These are phyloP conservation scores for Leishmania martiniquensis DNA, from an alignment of 208 protist genomes.

Conservation along the genomic window DNA sequence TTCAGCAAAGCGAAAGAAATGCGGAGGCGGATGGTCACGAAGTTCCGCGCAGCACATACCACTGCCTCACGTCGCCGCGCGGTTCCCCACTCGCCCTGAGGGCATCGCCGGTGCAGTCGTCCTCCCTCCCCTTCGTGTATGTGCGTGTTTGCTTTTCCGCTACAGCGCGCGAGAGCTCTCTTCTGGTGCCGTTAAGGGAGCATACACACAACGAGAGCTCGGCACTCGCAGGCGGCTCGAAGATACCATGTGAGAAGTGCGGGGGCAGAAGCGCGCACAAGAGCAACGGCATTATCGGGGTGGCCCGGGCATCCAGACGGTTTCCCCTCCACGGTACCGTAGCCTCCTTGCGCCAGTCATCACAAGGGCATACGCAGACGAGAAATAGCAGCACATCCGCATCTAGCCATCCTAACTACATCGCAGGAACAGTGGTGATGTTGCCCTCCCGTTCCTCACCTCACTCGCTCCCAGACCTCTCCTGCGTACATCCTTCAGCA, in stretches of 20 bases:
- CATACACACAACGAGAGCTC: too few relatives aligned
- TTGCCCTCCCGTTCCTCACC: background rate
- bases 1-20: background rate
- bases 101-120: background rate
- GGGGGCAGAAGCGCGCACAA: background rate
- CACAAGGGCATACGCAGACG: background rate
- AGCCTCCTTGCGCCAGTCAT: too few relatives aligned
- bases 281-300: background rate
- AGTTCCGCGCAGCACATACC: background rate
- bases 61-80: background rate
- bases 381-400: background rate
- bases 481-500: background rate
- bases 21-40: background rate
- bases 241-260: too few relatives aligned
- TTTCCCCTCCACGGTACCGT: too few relatives aligned
- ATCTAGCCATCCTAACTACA: constrained; percentile 33
- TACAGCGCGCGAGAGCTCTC: too few relatives aligned
- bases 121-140: too few relatives aligned
- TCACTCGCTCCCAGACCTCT: background rate
- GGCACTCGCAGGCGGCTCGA: too few relatives aligned
- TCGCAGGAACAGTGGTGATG: constrained; percentile 27
- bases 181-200: too few relatives aligned
- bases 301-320: too few relatives aligned
- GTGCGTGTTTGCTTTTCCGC: too few relatives aligned
- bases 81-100: background rate